Evolutionary conservation across 2,329 filamentous ascomycete species (phyloP).

Genomic region (Simplicillium aogashimaense): DNA sequence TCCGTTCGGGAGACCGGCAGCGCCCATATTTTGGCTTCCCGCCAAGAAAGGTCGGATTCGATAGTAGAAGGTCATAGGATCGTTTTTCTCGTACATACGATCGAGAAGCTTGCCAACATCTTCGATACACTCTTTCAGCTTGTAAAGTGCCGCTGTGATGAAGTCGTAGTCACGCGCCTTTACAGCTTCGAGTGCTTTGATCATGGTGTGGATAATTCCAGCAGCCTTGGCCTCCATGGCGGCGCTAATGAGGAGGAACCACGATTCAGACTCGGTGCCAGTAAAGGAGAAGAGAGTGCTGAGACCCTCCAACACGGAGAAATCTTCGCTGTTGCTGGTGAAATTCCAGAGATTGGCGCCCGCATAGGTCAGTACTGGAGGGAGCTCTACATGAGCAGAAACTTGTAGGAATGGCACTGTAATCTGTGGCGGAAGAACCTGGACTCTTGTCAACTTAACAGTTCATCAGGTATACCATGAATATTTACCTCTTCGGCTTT

Average conservation of each 20-base stretch:
- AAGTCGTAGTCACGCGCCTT: conserved; percentile 46
- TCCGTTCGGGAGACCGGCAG: conserved; percentile 71
- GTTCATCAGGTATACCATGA: conserved; percentile 9
- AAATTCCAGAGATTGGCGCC: conserved; percentile 88
- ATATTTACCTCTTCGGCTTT: conserved; percentile 56
- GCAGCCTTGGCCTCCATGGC: conserved; percentile 81
- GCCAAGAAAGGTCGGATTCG: conserved; percentile 80
- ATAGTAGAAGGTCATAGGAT: conserved; percentile 82
- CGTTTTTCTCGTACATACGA: conserved; percentile 83
- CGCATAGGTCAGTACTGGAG: conserved; percentile 85
- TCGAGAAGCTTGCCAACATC: conserved; percentile 59
- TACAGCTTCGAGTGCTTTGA: conserved; percentile 64
- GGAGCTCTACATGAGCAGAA: conserved; percentile 66
- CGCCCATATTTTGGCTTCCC: conserved; percentile 85
- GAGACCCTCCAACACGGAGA: conserved; percentile 59
- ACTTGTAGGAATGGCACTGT: conserved; percentile 67
- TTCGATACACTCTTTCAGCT: conserved; percentile 57
- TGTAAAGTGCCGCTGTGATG: conserved; percentile 54
- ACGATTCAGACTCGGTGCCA: conserved; percentile 80
- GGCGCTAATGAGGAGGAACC: conserved; percentile 87
- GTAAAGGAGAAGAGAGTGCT: conserved; percentile 73
- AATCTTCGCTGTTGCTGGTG: conserved; percentile 40
- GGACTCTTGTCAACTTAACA: background rate
- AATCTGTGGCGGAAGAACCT: conserved; percentile 64
- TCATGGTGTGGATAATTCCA: conserved; percentile 64